Evolutionary conservation across 345 rosid species (phyloP).

Genomic region (Eucalyptus erythrocorys): DNA sequence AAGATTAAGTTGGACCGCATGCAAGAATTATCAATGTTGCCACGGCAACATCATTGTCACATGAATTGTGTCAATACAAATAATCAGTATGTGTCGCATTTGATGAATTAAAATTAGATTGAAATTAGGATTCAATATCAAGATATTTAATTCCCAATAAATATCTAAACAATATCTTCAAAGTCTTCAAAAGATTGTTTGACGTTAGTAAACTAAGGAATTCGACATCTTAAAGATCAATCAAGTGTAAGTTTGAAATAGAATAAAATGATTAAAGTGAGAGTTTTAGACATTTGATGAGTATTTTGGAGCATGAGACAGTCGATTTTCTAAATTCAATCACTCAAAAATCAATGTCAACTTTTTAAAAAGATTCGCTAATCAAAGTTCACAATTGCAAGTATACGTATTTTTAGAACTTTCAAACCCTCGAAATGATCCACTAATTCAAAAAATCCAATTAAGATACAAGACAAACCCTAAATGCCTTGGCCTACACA

Average conservation of each 20-base stretch:
- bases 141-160: background rate
- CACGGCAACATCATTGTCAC: background rate
- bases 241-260: background rate
- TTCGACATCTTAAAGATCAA: background rate
- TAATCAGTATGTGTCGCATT: background rate
- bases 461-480: background rate
- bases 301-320: background rate
- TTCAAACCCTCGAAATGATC: background rate
- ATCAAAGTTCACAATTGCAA: background rate
- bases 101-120: background rate
- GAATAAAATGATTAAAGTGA: background rate
- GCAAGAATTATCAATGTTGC: background rate
- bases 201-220: background rate
- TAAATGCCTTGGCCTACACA: background rate
- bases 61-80: background rate
- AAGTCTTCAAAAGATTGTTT: background rate
- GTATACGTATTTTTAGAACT: background rate
- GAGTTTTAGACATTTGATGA: background rate
- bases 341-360: background rate
- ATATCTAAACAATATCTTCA: background rate
- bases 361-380: background rate
- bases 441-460: background rate
- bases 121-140: background rate
- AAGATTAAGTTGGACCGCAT: background rate
- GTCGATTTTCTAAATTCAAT: background rate